Evolutionary conservation across 75 land plant species (phyloP).

Genomic region (Chamaecyparis obtusa): DNA sequence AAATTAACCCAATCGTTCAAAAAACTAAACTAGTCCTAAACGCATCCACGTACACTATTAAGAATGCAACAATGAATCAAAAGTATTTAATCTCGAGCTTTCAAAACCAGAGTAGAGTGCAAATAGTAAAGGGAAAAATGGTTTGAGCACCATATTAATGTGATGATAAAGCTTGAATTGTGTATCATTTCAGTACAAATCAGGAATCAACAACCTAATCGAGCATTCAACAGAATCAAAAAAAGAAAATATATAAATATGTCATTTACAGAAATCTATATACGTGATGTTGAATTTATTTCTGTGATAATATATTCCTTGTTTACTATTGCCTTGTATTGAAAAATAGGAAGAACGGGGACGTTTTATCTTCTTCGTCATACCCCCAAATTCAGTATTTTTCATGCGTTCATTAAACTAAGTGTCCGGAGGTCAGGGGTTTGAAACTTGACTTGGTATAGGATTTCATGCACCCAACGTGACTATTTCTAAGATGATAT

Average conservation of each 20-base stretch:
- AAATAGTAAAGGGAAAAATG: no score
- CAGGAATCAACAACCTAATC: no score
- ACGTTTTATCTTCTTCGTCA: background rate
- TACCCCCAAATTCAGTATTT: background rate
- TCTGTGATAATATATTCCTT: background rate
- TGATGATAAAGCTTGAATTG: no score
- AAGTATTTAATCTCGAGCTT: no score
- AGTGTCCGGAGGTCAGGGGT: background rate
- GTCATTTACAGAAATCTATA: background rate
- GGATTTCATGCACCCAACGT: background rate
- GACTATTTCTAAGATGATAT: background rate
- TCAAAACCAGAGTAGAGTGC: no score
- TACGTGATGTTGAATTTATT: background rate
- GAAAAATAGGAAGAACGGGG: background rate
- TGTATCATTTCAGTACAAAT: no score
- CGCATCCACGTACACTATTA: no score
- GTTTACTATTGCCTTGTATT: background rate
- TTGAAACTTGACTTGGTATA: background rate
- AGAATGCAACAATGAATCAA: no score
- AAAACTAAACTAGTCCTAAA: no score
- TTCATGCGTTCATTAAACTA: background rate
- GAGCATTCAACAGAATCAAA: no score
- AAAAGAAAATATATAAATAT: background rate
- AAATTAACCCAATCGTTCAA: no score
- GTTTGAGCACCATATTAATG: no score